phyloP scores from a whole-genome alignment of 2,329 filamentous ascomycete genomes.

The Talaromyces sp. region DNA sequence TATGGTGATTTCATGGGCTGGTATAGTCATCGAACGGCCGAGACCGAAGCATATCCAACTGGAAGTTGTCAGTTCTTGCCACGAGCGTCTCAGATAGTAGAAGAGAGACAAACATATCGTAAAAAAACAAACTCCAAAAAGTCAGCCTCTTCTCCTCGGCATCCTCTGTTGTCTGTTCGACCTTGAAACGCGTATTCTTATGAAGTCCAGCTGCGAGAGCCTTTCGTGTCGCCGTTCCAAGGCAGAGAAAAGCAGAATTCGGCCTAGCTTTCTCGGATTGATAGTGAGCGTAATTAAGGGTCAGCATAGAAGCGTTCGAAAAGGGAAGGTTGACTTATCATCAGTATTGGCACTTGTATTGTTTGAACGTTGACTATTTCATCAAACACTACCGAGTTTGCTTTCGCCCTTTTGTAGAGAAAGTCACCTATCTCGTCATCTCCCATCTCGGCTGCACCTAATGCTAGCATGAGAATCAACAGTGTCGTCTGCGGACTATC shows the following conservation, averaged over 20 bases:
- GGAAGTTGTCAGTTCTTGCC: not conserved
- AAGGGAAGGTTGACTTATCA: conserved; percentile 40
- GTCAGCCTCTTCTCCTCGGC: conserved; percentile 38
- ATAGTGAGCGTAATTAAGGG: conserved; percentile 38
- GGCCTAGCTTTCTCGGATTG: conserved; percentile 46
- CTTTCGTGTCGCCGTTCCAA: conserved; percentile 42
- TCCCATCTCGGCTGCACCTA: conserved; percentile 39
- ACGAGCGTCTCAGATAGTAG: not conserved
- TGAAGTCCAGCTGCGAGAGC: conserved; percentile 46
- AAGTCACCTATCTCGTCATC: conserved; percentile 42
- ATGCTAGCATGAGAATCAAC: conserved; percentile 38
- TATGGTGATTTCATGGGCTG: conserved; percentile 36
- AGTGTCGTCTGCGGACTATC: conserved; percentile 39
- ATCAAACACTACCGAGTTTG: conserved; percentile 36
- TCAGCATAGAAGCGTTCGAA: conserved; percentile 8
- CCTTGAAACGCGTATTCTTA: conserved; percentile 37
- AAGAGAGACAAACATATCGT: conserved; percentile 39
- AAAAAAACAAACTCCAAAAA: conserved; percentile 43
- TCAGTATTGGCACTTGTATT: conserved; percentile 43
- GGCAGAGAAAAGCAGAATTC: conserved; percentile 43
- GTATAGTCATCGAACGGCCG: conserved; percentile 42
- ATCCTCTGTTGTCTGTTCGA: conserved; percentile 32
- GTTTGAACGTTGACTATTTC: conserved; percentile 47
- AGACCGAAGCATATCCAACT: conserved; percentile 47
- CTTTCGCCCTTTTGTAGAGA: conserved; percentile 44